These are phyloP conservation scores for Rhodotorula kratochvilovae DNA, from an alignment of 768 basidiomycete species.

Conservation along the genomic window DNA sequence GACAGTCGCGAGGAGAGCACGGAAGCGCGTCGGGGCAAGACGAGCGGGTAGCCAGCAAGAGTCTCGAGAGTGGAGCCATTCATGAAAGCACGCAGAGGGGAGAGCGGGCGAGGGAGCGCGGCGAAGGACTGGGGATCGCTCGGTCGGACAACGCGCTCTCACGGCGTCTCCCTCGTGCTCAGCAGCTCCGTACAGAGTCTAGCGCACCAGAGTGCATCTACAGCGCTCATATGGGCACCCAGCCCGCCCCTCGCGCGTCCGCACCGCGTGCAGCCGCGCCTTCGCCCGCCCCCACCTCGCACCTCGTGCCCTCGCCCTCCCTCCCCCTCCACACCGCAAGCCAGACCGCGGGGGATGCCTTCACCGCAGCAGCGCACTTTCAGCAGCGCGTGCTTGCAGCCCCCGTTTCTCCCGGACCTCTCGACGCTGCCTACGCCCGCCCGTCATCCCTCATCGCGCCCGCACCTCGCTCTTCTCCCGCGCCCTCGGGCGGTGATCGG, in stretches of 20 bases:
- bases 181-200: no score
- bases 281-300: not conserved
- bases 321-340: not conserved
- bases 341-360: not conserved
- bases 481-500: not conserved
- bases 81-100: no score
- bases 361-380: not conserved
- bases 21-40: no score
- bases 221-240: not conserved
- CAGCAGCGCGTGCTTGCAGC: not conserved
- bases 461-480: not conserved
- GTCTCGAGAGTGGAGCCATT: no score
- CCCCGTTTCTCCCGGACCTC: no score
- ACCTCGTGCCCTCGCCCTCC: not conserved
- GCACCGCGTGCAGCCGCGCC: not conserved
- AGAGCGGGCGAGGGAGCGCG: no score
- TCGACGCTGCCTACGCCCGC: not conserved
- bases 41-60: no score
- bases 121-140: no score
- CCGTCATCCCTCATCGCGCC: not conserved
- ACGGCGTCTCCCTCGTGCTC: no score
- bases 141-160: not conserved
- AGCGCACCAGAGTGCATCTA: not conserved
- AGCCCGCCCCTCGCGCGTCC: no score
- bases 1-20: no score